Conservation (phyloP, 352 stramenopile species). For the Globisporangium takayamanum region DNA sequence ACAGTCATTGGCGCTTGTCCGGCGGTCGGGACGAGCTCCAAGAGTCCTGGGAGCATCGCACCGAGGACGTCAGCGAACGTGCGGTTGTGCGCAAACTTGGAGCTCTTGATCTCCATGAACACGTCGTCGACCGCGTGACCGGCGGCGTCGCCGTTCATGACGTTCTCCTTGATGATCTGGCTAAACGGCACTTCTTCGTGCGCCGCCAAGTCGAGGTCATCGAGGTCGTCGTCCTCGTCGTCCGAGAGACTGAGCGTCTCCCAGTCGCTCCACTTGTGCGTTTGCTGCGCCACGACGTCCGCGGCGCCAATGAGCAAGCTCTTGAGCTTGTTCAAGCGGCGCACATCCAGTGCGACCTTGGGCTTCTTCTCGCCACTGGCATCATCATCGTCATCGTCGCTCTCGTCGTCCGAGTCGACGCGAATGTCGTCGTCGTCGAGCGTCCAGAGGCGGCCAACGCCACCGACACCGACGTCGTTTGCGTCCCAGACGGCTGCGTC, state of each 20-base stretch:
- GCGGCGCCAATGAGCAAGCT: conserved; percentile 49
- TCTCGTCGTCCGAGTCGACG: conserved; percentile 57
- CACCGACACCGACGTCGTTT: conserved; percentile 57
- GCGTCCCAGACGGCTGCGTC: conserved; percentile 46
- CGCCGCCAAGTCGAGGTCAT: conserved; percentile 38
- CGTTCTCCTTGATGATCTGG: conserved; percentile 78
- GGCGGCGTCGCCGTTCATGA: conserved; percentile 63
- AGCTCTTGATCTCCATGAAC: conserved; percentile 92
- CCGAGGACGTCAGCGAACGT: conserved; percentile 75
- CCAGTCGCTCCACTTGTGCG: conserved; percentile 68
- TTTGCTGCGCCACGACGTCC: conserved; percentile 53
- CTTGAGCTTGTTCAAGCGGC: conserved; percentile 65
- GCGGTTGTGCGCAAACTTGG: conserved; percentile 91
- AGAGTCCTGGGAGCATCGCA: conserved; percentile 63
- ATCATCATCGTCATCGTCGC: conserved; percentile 24
- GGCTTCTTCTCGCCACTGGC: conserved; percentile 19
- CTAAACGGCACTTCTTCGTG: conserved; percentile 58
- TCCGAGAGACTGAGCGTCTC: conserved; percentile 75
- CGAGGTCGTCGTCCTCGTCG: conserved; percentile 56
- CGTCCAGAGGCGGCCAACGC: conserved; percentile 74
- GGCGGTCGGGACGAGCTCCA: conserved; percentile 55
- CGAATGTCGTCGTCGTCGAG: conserved; percentile 81
- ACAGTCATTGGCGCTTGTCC: conserved; percentile 56
- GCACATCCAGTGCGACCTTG: conserved; percentile 21
- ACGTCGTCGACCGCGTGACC: conserved; percentile 85